Evolutionary conservation across 2,329 filamentous ascomycete genomes (phyloP), one percentile per base, ranked within the genome.

Genomic region (Neoarthrinium moseri): DNA sequence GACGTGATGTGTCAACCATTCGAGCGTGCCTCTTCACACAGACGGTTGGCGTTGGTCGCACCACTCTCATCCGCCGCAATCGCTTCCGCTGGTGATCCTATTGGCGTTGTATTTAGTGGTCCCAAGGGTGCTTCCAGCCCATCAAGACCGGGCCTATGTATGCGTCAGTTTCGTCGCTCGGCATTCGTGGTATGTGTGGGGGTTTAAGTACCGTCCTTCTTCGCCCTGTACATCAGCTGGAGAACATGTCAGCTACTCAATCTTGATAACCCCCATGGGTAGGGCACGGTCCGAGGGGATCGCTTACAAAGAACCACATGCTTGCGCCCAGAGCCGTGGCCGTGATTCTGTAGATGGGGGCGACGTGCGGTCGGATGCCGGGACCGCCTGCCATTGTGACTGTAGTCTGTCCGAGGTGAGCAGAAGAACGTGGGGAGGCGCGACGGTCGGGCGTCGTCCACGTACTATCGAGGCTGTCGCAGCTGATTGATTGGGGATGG

Each of bases 251-350:
- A 58, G 48, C 40, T 12, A 22, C 1, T 33, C n/a, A 4, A 32
- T 1, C 17, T 2, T 18, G 7, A 26, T 15, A 6, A 17, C 17
- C 11, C 11, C n/a, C 8, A 33, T 21, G n/a, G n/a, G n/a, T n/a
- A n/a, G n/a, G n/a, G n/a, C n/a, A n/a, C n/a, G n/a, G n/a, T 17
- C 8, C 11, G 2, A 2, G 20, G 12, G 5, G 15, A 20, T 22
- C 6, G 75, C 87, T 64, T 81, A 97, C 91, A 70, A 94, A 99
- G 74, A 99, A 97, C 94, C 94, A 99, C 94, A 97, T 99, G 73
- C 87, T 89, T 45, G 94, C 94, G 57, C 91, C 89, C 52, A 99
- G 78, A 51, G 86, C 89, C 35, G 90, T 96, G 37, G 89, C 92
- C 48, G 85, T 81, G 69, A 92, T 87, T 65, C 89, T 83, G 76